These are phyloP conservation scores for Penicillium digitatum DNA, from an alignment of 2,329 filamentous ascomycete species.

Conservation along the genomic window DNA sequence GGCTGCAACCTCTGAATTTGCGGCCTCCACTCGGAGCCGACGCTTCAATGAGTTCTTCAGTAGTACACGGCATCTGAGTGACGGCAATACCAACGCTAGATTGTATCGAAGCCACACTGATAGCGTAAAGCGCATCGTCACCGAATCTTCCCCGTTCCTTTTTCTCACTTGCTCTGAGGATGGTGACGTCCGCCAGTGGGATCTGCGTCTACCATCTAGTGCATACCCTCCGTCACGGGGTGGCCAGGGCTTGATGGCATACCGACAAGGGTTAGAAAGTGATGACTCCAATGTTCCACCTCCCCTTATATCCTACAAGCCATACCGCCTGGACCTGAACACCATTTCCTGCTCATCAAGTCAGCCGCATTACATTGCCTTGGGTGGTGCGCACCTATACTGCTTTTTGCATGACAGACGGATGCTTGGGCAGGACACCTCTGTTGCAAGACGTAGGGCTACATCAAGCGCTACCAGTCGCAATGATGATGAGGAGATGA, in stretches of 20 bases:
- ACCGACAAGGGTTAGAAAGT: conserved; percentile 39
- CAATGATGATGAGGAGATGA: conserved; percentile 52
- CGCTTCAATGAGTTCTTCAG: conserved; percentile 53
- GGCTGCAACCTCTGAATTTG: conserved; percentile 42
- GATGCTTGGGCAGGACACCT: conserved; percentile 60
- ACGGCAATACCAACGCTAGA: conserved; percentile 57
- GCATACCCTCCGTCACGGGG: conserved; percentile 55
- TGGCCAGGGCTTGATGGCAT: conserved; percentile 44
- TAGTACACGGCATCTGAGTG: conserved; percentile 53
- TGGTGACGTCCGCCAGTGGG: conserved; percentile 67
- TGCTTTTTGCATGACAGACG: conserved; percentile 66
- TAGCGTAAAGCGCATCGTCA: conserved; percentile 65
- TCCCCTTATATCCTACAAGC: conserved; percentile 64
- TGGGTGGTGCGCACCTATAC: conserved; percentile 65
- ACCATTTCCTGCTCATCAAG: conserved; percentile 64
- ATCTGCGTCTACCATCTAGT: conserved; percentile 61
- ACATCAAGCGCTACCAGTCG: conserved; percentile 43
- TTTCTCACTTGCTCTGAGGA: conserved; percentile 68
- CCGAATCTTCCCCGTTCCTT: conserved; percentile 63
- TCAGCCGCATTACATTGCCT: conserved; percentile 66
- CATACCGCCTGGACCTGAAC: conserved; percentile 61
- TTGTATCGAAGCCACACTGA: conserved; percentile 63
- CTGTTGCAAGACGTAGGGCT: conserved; percentile 50
- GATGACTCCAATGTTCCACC: conserved; percentile 55
- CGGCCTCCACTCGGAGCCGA: conserved; percentile 46